Evolutionary conservation across 2,329 filamentous ascomycete species (phyloP).

Genomic region (Alternaria sp.): DNA sequence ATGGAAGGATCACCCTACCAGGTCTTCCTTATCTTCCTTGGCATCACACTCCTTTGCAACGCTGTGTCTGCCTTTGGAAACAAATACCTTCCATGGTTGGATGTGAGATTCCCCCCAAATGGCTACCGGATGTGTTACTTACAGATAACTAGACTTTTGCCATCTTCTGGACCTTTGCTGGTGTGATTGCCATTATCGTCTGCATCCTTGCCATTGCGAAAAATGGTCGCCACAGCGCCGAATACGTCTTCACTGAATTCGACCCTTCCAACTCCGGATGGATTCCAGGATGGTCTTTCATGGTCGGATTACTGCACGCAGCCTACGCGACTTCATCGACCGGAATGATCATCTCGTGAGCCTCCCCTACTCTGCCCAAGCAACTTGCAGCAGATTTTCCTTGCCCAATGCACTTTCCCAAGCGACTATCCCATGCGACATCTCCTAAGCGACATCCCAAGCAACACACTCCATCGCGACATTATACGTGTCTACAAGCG

Average conservation of each 20-base stretch:
- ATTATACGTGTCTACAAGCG: constrained; percentile 19
- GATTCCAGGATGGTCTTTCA: constrained; percentile 74
- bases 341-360: constrained; percentile 80
- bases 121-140: constrained; percentile 30
- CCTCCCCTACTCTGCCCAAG: constrained; percentile 42
- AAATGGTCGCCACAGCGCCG: constrained; percentile 67
- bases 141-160: constrained; percentile 65
- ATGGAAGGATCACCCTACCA: constrained; percentile 54
- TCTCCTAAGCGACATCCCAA: constrained; percentile 22
- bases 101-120: constrained; percentile 61
- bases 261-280: constrained; percentile 70
- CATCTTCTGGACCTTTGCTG: constrained; percentile 76
- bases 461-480: constrained; percentile 27
- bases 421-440: constrained; percentile 26
- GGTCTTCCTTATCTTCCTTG: constrained; percentile 58
- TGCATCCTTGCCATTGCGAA: constrained; percentile 71
- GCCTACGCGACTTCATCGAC: constrained; percentile 78
- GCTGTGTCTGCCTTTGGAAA: constrained; percentile 60
- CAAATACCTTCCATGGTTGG: constrained; percentile 63
- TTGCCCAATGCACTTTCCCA: constrained; percentile 28
- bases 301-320: constrained; percentile 73
- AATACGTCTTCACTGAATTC: constrained; percentile 72
- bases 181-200: constrained; percentile 70
- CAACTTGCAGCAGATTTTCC: constrained; percentile 28
- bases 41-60: constrained; percentile 58